These are phyloP conservation scores for Colletotrichum cuscutae DNA, from an alignment of 2,329 filamentous ascomycete species.

Conservation along the genomic window DNA sequence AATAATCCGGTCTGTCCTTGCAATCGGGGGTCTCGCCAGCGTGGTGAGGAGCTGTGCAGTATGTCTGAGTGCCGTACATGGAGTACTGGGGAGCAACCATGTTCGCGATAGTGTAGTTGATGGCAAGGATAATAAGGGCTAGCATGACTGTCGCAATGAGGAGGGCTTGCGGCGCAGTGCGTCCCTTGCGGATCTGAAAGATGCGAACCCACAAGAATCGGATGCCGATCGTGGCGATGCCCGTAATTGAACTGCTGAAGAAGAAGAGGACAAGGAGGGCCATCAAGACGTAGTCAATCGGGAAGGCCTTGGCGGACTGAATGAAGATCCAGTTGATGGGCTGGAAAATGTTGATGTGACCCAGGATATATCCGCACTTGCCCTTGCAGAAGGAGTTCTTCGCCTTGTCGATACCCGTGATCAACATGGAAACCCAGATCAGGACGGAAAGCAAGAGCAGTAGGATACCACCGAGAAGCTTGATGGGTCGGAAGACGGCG, in stretches of 20 bases:
- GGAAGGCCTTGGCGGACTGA: slow-evolving; percentile 83
- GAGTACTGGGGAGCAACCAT: slow-evolving; percentile 96
- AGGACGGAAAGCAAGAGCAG: slow-evolving; percentile 79
- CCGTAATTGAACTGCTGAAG: slow-evolving; percentile 88
- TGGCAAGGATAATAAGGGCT: slow-evolving; percentile 86
- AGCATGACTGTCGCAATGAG: slow-evolving; percentile 92
- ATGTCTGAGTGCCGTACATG: slow-evolving; percentile 93
- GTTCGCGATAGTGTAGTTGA: slow-evolving; percentile 94
- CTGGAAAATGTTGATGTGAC: slow-evolving; percentile 89
- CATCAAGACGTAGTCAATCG: slow-evolving; percentile 92
- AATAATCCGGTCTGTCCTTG: slow-evolving; percentile 72
- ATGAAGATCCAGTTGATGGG: slow-evolving; percentile 93
- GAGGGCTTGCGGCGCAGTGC: slow-evolving; percentile 91
- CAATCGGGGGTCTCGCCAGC: slow-evolving; percentile 80
- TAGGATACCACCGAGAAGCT: slow-evolving; percentile 84
- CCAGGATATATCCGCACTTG: slow-evolving; percentile 91
- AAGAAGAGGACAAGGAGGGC: slow-evolving; percentile 85
- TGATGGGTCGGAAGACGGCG: slow-evolving; percentile 86
- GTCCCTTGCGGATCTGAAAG: slow-evolving; percentile 89
- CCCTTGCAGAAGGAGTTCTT: slow-evolving; percentile 94
- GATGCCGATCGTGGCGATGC: slow-evolving; percentile 88
- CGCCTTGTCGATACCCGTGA: slow-evolving; percentile 95
- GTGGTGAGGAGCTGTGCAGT: slow-evolving; percentile 78
- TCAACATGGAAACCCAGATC: slow-evolving; percentile 91
- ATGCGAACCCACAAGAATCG: slow-evolving; percentile 95